Evolutionary conservation across 208 protist genomes (phyloP), one percentile per base, ranked within the genome.

Genomic region (Leishmania guyanensis): DNA sequence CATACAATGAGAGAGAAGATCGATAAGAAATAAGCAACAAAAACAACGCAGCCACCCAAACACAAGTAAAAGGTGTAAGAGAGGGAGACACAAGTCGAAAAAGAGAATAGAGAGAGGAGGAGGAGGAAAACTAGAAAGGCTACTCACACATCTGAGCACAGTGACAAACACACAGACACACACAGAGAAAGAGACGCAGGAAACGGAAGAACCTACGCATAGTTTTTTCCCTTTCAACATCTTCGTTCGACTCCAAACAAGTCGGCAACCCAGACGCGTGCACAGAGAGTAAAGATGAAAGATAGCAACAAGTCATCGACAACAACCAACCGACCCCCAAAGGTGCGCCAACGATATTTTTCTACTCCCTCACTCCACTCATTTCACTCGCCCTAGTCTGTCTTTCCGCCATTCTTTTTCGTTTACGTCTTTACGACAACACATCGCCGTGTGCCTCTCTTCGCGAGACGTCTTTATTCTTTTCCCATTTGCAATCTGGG

Each of bases 51-150:
- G 26, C 17, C 48, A 54, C 72, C 36, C 33, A 46, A 48, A 16
- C 26, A 70, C 33, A 68, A 71, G 17, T 33, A 74, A 62, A 26
- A 78, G 29, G 39, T 36, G 33, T 81, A 46, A 65, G 20, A 81
- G n/a, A 79, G 26, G 78, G 43, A 17, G 66, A 84, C 29, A 87
- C 20, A 26, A 39, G 0, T 3, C 48, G 33, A 72, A 72, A 53
- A n/a, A 72, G 12, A 72, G 33, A 71, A 20, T 6, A 46, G 80
- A 36, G 20, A 66, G 33, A 17, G 33, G 33, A 33, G 33, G 26
- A 29, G 62, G 20, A 76, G n/a, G 78, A 78, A 75, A 78, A 78
- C 6, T 16, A 56, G 75, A 78, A 46, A 82, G 76, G 80, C 20
- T 46, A 51, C n/a, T 29, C 46, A 56, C 22, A 58, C 5, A 74